These are phyloP conservation scores for Kandelia obovata DNA, from an alignment of 345 rosid genomes.

Conservation along the genomic window DNA sequence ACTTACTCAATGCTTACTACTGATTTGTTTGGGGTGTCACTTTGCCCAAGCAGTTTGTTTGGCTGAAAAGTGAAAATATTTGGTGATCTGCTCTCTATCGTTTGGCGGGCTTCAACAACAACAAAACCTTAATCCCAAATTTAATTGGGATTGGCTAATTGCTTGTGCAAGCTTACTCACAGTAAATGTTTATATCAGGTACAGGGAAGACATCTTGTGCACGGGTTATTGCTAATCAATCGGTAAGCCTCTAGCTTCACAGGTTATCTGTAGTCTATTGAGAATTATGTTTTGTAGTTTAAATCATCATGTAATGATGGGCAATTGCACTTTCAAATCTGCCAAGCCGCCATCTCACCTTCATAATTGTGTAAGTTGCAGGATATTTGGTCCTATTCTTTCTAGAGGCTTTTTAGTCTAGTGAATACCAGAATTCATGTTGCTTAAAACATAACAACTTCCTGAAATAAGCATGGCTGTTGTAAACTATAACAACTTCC, in stretches of 20 bases:
- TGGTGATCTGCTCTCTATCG: too few species aligned
- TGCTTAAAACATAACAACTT: neutral
- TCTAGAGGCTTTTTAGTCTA: neutral
- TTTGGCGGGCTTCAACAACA: too few species aligned
- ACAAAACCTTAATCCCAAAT: too few species aligned
- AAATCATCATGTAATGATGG: too few species aligned
- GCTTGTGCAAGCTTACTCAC: constrained; percentile 14
- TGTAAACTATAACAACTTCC: too few species aligned
- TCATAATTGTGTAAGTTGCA: neutral
- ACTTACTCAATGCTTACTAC: neutral
- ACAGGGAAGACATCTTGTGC: constrained; percentile 98
- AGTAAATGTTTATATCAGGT: constrained; percentile 42
- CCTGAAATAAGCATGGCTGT: neutral
- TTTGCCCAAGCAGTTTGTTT: too few species aligned
- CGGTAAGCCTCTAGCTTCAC: constrained; percentile 46
- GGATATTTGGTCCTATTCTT: neutral
- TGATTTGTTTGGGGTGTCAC: neutral
- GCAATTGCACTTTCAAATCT: too few species aligned
- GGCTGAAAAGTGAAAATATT: too few species aligned
- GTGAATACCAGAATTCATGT: neutral
- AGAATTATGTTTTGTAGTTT: too few species aligned
- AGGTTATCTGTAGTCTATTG: too few species aligned
- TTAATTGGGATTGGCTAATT: neutral
- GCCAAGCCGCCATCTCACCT: too few species aligned
- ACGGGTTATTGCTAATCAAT: constrained; percentile 85